Evolutionary conservation across 2,329 filamentous ascomycete species (phyloP).

Genomic region (Monilinia polystroma): DNA sequence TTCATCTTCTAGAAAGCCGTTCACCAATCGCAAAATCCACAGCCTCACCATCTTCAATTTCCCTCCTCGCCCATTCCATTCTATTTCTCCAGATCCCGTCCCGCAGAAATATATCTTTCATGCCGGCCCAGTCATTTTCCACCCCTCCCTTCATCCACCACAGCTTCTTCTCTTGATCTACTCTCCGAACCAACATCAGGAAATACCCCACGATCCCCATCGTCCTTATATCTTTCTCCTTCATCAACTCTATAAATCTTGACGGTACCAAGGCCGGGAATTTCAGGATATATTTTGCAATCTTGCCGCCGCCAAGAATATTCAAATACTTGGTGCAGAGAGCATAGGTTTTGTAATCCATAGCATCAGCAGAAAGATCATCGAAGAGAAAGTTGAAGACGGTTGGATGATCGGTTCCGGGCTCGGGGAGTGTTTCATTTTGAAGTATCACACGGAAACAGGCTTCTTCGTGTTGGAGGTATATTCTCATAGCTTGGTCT

Average conservation of each 20-base stretch:
- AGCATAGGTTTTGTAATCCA: constrained; percentile 1
- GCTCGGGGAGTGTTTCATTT: neutral
- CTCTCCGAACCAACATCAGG: constrained; percentile 12
- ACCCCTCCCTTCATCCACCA: constrained; percentile 16
- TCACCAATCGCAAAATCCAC: neutral
- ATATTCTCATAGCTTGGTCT: constrained; percentile 3
- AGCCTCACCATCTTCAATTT: neutral
- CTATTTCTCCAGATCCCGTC: neutral
- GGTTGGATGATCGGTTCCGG: neutral
- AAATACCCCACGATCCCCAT: constrained; percentile 18
- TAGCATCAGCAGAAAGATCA: neutral
- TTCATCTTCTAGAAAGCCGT: neutral
- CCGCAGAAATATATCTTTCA: neutral
- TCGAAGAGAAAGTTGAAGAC: constrained; percentile 9
- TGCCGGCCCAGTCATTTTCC: constrained; percentile 3
- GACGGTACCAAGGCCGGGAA: neutral
- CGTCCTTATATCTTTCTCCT: neutral
- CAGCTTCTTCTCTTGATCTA: neutral
- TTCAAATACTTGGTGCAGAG: neutral
- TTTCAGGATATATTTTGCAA: neutral
- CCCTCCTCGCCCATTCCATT: constrained; percentile 15
- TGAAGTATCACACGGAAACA: neutral
- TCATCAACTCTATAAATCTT: neutral
- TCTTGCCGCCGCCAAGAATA: neutral
- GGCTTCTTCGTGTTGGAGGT: constrained; percentile 3